A percentile compares a stretch with the other conserved stretches of the same genome.
Conservation (phyloP, 768 basidiomycete genomes). For the Mycena belliarum region DNA sequence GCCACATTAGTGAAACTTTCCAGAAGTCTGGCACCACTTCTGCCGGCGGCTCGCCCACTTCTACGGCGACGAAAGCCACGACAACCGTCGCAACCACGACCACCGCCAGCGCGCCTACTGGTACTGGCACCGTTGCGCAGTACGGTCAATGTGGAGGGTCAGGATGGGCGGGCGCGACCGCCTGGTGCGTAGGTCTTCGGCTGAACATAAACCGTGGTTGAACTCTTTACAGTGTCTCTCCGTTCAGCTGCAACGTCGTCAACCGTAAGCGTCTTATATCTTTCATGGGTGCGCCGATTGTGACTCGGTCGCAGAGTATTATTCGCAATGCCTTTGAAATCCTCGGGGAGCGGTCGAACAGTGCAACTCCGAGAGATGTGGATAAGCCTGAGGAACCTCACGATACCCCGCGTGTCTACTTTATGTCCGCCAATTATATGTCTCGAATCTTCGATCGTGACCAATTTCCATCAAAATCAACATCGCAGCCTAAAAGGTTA, state of each 20-base stretch:
- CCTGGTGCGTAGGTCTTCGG: constrained; percentile 31
- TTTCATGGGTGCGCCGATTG: background rate
- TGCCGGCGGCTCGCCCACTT: background rate
- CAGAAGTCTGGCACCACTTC: background rate
- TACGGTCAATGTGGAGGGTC: constrained; percentile 46
- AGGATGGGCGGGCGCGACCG: constrained; percentile 37
- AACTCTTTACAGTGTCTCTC: constrained; percentile 29
- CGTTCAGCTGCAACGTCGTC: constrained; percentile 36
- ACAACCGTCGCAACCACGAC: constrained; percentile 20
- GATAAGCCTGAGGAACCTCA: too few species aligned
- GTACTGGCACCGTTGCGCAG: constrained; percentile 34
- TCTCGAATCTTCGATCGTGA: too few species aligned
- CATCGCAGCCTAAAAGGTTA: too few species aligned
- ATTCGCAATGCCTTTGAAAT: constrained; percentile 38
- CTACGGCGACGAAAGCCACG: constrained; percentile 16
- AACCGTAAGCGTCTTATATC: constrained; percentile 31
- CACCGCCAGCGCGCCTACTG: constrained; percentile 18
- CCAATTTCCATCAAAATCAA: too few species aligned
- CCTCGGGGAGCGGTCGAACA: background rate
- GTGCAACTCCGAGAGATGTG: too few species aligned
- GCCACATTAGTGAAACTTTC: background rate
- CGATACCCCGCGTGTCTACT: background rate
- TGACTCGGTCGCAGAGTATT: constrained; percentile 29
- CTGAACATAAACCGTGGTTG: background rate
- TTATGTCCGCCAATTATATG: background rate